Conservation (phyloP, 768 basidiomycete species). For the Termitomyces sp. region DNA sequence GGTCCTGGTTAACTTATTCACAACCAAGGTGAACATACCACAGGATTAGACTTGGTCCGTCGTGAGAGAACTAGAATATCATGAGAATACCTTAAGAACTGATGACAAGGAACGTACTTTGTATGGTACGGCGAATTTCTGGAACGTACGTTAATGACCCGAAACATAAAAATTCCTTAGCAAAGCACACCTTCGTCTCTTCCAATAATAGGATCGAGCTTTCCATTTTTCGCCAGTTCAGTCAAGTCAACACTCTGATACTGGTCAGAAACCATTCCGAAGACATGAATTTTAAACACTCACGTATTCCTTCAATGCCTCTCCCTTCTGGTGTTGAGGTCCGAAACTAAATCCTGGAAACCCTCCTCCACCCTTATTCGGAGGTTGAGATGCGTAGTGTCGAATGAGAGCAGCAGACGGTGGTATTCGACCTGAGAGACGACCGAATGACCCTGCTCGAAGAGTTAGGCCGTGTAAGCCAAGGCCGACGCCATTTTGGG, state of each 20-base stretch:
- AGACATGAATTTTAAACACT: conserved; percentile 12
- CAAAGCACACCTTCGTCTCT: conserved; percentile 66
- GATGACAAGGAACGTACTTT: conserved; percentile 51
- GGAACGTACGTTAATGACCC: neutral
- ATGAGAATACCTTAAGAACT: neutral
- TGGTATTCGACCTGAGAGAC: neutral
- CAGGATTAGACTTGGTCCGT: conserved; percentile 90
- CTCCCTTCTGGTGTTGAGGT: conserved; percentile 72
- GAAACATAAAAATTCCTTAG: neutral
- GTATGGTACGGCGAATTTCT: conserved; percentile 89
- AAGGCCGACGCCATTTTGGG: conserved; percentile 4
- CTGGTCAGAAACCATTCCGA: neutral
- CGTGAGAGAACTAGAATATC: conserved; percentile 64
- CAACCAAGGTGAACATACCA: conserved; percentile 41
- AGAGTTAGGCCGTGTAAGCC: conserved; percentile 6
- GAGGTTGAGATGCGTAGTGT: conserved; percentile 43
- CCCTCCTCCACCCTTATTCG: conserved; percentile 37
- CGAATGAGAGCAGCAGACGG: conserved; percentile 18
- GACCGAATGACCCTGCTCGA: conserved; percentile 7
- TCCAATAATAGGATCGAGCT: conserved; percentile 89
- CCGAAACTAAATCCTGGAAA: conserved; percentile 60
- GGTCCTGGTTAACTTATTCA: neutral
- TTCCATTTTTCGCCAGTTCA: conserved; percentile 77
- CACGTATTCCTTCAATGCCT: conserved; percentile 78
- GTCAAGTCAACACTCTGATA: conserved; percentile 78